These are phyloP conservation scores for Rhodamnia argentea DNA, from an alignment of 345 rosid genomes.

Conservation along the genomic window DNA sequence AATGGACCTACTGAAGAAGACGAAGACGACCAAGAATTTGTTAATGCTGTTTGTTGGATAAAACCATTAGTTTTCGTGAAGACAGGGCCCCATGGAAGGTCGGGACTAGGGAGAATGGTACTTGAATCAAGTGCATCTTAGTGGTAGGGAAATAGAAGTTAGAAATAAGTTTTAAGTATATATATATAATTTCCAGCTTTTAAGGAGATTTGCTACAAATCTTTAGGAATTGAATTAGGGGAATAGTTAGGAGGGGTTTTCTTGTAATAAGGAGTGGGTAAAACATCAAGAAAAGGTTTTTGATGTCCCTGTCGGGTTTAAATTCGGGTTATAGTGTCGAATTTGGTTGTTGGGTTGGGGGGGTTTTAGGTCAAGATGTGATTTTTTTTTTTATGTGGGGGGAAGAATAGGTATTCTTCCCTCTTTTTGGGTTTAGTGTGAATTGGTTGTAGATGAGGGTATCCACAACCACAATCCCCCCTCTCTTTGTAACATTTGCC, in stretches of 20 bases:
- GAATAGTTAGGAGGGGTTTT: background rate
- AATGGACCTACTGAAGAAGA: conserved; percentile 46
- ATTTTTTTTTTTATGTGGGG: background rate
- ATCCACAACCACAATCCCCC: background rate
- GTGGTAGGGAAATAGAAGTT: background rate
- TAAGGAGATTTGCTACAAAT: background rate
- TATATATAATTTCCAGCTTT: background rate
- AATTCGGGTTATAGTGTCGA: background rate
- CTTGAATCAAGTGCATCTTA: background rate
- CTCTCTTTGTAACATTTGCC: background rate
- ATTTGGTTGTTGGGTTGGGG: background rate
- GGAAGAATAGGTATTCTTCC: background rate
- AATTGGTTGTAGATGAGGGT: background rate
- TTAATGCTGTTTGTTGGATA: background rate
- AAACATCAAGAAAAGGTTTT: conserved; percentile 1
- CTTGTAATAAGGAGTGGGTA: background rate
- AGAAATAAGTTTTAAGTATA: background rate
- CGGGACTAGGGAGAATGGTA: background rate
- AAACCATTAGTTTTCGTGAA: background rate
- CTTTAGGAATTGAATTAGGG: background rate
- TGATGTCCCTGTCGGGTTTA: background rate
- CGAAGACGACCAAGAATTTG: background rate
- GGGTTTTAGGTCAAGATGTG: background rate
- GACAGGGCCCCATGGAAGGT: background rate
- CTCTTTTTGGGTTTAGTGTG: background rate